Conservation (phyloP, 2,329 filamentous ascomycete genomes). For the Cephalotrichum gorgonifer region DNA sequence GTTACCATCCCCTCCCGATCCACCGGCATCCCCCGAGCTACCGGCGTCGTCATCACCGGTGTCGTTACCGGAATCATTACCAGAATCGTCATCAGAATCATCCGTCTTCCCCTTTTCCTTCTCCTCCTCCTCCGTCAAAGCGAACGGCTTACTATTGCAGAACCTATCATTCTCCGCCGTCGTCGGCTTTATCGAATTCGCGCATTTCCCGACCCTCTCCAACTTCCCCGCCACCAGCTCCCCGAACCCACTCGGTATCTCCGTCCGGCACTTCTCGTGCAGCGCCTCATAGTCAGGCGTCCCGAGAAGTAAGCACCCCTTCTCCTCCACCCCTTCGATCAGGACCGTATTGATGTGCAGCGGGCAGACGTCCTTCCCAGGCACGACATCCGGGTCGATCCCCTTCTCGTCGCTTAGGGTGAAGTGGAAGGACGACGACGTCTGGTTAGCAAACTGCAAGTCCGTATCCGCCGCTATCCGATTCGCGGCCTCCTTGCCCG, state of each 20-base stretch:
- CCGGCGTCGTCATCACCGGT: too few relatives aligned
- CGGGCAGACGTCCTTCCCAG: background rate
- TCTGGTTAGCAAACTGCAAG: background rate
- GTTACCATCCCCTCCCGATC: too few relatives aligned
- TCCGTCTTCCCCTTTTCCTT: background rate
- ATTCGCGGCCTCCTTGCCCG: background rate
- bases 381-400: background rate
- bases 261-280: background rate
- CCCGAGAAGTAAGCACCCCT: background rate
- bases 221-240: background rate
- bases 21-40: too few relatives aligned
- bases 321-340: background rate
- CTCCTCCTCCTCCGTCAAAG: background rate
- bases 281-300: background rate
- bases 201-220: background rate
- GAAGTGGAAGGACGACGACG: background rate
- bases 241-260: background rate
- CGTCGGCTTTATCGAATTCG: background rate
- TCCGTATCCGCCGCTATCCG: background rate
- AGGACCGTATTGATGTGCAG: background rate
- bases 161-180: too few relatives aligned
- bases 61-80: too few relatives aligned
- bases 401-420: background rate
- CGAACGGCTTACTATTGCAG: background rate
- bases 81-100: background rate